A percentile compares a stretch with the other conserved stretches of the same genome.
These are phyloP conservation scores for Limnomonas spitsbergensis DNA, from an alignment of 139 green algal species.

Conservation along the genomic window DNA sequence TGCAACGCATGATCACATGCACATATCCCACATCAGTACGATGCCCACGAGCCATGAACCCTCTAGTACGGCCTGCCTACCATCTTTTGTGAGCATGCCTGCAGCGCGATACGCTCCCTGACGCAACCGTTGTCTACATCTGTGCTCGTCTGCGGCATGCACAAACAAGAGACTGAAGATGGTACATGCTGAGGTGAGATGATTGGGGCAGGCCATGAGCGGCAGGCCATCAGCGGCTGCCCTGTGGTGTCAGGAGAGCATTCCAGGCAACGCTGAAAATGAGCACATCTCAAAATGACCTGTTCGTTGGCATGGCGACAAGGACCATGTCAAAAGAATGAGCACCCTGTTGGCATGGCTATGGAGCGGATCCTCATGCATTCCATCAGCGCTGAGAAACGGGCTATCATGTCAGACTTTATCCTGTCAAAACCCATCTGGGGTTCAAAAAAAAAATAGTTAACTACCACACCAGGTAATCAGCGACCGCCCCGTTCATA, in stretches of 20 bases:
- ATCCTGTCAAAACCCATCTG: not conserved
- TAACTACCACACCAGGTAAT: no score
- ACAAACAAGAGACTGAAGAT: no score
- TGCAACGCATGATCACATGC: not conserved
- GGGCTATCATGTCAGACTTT: not conserved
- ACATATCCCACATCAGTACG: not conserved
- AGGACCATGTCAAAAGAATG: no score
- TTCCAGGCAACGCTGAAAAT: not conserved
- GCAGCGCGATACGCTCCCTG: not conserved
- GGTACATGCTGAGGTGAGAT: not conserved
- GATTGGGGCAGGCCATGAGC: not conserved
- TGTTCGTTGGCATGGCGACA: no score
- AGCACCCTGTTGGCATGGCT: no score
- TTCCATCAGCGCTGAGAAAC: not conserved
- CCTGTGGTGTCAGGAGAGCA: not conserved
- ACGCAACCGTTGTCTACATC: conserved; percentile 4
- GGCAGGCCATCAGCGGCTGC: no score
- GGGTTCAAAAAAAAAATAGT: not conserved
- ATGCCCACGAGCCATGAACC: not conserved
- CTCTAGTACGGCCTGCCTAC: not conserved
- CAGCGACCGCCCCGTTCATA: no score
- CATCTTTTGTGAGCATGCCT: conserved; percentile 8
- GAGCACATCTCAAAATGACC: not conserved
- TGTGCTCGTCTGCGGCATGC: not conserved
- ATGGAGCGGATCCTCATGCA: no score